These are phyloP conservation scores for Pichia sp. DNA, from an alignment of 1,139 yeast species.

Conservation along the genomic window DNA sequence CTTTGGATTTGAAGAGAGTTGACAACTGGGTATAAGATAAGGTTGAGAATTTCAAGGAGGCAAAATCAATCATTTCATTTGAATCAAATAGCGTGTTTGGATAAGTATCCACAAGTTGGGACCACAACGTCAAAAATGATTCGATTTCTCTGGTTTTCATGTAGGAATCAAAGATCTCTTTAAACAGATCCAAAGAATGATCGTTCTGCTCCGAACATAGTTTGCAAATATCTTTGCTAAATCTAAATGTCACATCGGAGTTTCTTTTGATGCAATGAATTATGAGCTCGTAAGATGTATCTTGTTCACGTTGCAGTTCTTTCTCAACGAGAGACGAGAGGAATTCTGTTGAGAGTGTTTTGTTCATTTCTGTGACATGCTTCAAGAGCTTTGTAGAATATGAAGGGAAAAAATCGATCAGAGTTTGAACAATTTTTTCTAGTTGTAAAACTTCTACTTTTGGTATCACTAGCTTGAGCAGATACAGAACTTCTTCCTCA, in stretches of 20 bases:
- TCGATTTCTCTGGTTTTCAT: slow-evolving; percentile 57
- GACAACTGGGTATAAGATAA: slow-evolving; percentile 48
- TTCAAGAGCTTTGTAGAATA: slow-evolving; percentile 21
- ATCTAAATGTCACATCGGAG: slow-evolving; percentile 28
- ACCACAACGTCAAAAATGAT: slow-evolving; percentile 50
- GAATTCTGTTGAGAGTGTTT: slow-evolving; percentile 27
- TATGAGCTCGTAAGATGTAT: slow-evolving; percentile 13
- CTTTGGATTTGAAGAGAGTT: slow-evolving; percentile 27
- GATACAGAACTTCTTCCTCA: slow-evolving; percentile 13
- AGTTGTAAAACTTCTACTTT: slow-evolving; percentile 20
- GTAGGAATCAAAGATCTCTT: slow-evolving; percentile 45
- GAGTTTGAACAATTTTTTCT: slow-evolving; percentile 22
- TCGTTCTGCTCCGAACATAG: slow-evolving; percentile 8
- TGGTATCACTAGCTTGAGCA: slow-evolving; percentile 21
- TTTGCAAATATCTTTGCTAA: slow-evolving; percentile 20
- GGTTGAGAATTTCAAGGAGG: slow-evolving; percentile 40
- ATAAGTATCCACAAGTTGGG: slow-evolving; percentile 30
- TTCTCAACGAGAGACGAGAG: slow-evolving; percentile 25
- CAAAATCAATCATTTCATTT: slow-evolving; percentile 34
- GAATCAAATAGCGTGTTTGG: slow-evolving; percentile 30
- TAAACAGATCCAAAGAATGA: slow-evolving; percentile 29
- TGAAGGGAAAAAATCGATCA: slow-evolving; percentile 21
- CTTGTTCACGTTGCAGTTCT: slow-evolving; percentile 12
- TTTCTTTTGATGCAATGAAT: slow-evolving; percentile 26
- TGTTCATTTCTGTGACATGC: slow-evolving; percentile 26